A percentile compares a stretch with the other conserved stretches of the same genome.
Evolutionary conservation across 2,329 filamentous ascomycete genomes (phyloP).

Genomic region (Aspergillus clavatus): DNA sequence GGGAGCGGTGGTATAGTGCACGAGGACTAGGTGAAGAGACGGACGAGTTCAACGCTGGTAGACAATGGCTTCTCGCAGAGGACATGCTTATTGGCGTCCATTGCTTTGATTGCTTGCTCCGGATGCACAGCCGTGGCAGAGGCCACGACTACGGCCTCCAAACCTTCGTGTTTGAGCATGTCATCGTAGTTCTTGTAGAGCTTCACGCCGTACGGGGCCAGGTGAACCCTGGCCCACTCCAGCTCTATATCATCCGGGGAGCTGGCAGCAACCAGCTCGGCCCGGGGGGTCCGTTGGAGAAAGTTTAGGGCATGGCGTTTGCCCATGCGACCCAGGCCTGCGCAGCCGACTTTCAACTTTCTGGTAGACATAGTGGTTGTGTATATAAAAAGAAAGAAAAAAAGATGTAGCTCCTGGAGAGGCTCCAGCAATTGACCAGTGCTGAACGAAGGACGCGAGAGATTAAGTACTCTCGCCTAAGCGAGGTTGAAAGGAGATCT

Average conservation of each 20-base stretch:
- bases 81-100: constrained; percentile 51
- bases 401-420: neutral
- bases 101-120: constrained; percentile 55
- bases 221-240: constrained; percentile 48
- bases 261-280: constrained; percentile 47
- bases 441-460: neutral
- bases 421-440: neutral
- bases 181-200: constrained; percentile 53
- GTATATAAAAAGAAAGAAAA: neutral
- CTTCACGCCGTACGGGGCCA: constrained; percentile 49
- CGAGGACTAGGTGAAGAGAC: constrained; percentile 21
- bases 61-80: constrained; percentile 53
- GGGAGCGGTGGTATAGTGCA: neutral
- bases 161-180: constrained; percentile 52
- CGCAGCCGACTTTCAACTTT: constrained; percentile 44
- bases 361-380: constrained; percentile 21
- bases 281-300: constrained; percentile 44
- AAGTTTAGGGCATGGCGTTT: constrained; percentile 49
- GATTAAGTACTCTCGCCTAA: neutral
- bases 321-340: constrained; percentile 50
- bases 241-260: constrained; percentile 45
- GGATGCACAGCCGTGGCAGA: constrained; percentile 54
- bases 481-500: neutral
- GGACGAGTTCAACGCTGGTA: constrained; percentile 56
- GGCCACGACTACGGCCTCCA: constrained; percentile 54